Evolutionary conservation across 805 yeast genomes (phyloP).

Genomic region (Kazachstania martiniae): DNA sequence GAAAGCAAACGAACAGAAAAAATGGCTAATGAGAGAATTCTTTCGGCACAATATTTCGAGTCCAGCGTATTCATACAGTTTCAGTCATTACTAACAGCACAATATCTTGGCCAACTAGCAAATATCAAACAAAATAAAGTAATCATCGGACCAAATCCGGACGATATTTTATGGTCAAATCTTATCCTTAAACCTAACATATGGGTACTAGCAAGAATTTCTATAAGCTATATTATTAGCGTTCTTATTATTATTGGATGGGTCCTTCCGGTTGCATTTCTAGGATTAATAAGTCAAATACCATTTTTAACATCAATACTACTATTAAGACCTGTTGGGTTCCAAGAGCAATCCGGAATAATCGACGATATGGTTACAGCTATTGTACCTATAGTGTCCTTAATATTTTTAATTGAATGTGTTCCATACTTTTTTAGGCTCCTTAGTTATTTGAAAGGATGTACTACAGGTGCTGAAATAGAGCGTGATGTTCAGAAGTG

Average conservation of each 20-base stretch:
- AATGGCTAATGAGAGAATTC: too few species aligned
- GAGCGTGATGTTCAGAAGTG: slow-evolving; percentile 68
- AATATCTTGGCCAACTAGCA: too few species aligned
- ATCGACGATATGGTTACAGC: slow-evolving; percentile 46
- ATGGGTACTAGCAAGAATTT: slow-evolving; percentile 30
- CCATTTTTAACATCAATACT: slow-evolving; percentile 43
- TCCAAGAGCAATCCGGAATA: slow-evolving; percentile 43
- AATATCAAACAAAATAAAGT: too few species aligned
- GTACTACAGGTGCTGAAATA: slow-evolving; percentile 47
- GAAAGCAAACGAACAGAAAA: too few species aligned
- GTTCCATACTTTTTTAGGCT: slow-evolving; percentile 49
- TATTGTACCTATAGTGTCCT: slow-evolving; percentile 54
- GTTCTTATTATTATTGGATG: slow-evolving; percentile 49
- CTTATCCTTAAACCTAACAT: slow-evolving; percentile 32
- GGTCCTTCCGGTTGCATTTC: slow-evolving; percentile 75
- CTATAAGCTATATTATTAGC: slow-evolving; percentile 36
- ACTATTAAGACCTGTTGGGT: slow-evolving; percentile 33
- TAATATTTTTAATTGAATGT: slow-evolving; percentile 50
- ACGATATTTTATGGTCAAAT: slow-evolving; percentile 66
- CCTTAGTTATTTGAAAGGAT: slow-evolving; percentile 46
- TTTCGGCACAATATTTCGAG: too few species aligned
- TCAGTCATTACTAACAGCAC: too few species aligned
- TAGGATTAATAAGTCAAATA: slow-evolving; percentile 65
- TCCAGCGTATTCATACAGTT: too few species aligned
- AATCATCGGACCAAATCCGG: slow-evolving; percentile 51